Evolutionary conservation across 192 early-diverging fungal genomes (phyloP), one percentile per base, ranked within the genome.

Genomic region (Kappamyces sp.): DNA sequence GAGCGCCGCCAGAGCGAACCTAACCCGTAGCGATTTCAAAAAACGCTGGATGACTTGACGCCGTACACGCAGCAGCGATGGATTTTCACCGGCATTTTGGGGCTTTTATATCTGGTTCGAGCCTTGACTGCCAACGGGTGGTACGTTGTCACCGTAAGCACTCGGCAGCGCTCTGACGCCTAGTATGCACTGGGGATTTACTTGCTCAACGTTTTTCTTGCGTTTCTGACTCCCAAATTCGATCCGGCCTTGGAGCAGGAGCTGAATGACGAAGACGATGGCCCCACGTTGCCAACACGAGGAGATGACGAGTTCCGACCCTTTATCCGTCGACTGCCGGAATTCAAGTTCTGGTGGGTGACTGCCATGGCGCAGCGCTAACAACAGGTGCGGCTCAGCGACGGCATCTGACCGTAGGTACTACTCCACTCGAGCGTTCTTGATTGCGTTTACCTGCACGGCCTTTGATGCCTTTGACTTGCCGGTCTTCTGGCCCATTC

Each of bases 401-500:
- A n/a, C n/a, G n/a, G n/a, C n/a, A n/a, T n/a, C n/a, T 33, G 30
- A n/a, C n/a, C 54, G 1, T 57, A 91, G 89, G 89, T 78, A 87
- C 70, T 81, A 84, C 52, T 79, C 88, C 39, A 94, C 88, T 8
- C 72, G 86, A 63, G 90, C 91, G 0, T 84, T 91, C 41, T 38
- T 84, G 45, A 83, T 93, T 55, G 85, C 94, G 9, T 70, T 94
- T 43, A 69, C 90, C 36, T 94, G 92, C 77, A 89, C 91, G 45
- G 79, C 95, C 62, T 64, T 92, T 70, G 54, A 79, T n/a, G 65
- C 89, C 47, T 86, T 97, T 65, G 93, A 99, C 63, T 81, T 99
- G 43, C 96, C 96, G 9, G 96, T 99, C 3, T 99, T 91, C 73
- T 99, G 96, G 96, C 96, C 96, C 2, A 98, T 97, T 63, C 80